Percentiles rank a stretch among this genome's conserved stretches.
Conservation (phyloP, 192 early-diverging fungal genomes). For the Backusella mclennaniae region DNA sequence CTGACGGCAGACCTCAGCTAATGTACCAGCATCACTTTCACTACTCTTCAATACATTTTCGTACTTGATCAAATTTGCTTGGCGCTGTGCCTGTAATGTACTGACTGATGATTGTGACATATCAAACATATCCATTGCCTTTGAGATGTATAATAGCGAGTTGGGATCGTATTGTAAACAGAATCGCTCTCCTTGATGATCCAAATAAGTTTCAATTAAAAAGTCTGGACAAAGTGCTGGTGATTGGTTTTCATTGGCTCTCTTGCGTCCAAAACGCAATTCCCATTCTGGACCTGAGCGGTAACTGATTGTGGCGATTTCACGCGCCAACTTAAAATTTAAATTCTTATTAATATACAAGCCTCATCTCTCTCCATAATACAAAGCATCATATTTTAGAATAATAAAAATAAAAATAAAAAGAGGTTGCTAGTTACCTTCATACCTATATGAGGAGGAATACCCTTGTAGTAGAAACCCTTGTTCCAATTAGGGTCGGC, state of each 20-base stretch:
- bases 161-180: conserved; percentile 93
- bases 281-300: conserved; percentile 99
- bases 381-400: background rate
- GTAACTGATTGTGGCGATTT: conserved; percentile 92
- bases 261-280: conserved; percentile 85
- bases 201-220: conserved; percentile 93
- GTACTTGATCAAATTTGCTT: conserved; percentile 31
- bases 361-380: background rate
- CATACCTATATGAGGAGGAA: conserved; percentile 92
- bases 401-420: background rate
- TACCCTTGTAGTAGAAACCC: conserved; percentile 88
- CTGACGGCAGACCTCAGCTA: conserved; percentile 16
- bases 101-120: conserved; percentile 62
- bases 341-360: background rate
- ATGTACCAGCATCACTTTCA: background rate
- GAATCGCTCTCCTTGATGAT: conserved; percentile 95
- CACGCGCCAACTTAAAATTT: conserved; percentile 67
- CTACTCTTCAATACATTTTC: conserved; percentile 7
- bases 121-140: conserved; percentile 99
- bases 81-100: conserved; percentile 41
- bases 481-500: conserved; percentile 94
- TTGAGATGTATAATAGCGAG: conserved; percentile 90
- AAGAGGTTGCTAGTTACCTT: conserved; percentile 50
- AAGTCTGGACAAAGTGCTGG: conserved; percentile 91
- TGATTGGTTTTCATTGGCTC: conserved; percentile 67